Evolutionary conservation across 768 basidiomycete genomes (phyloP).

Genomic region (Russula olivacea): DNA sequence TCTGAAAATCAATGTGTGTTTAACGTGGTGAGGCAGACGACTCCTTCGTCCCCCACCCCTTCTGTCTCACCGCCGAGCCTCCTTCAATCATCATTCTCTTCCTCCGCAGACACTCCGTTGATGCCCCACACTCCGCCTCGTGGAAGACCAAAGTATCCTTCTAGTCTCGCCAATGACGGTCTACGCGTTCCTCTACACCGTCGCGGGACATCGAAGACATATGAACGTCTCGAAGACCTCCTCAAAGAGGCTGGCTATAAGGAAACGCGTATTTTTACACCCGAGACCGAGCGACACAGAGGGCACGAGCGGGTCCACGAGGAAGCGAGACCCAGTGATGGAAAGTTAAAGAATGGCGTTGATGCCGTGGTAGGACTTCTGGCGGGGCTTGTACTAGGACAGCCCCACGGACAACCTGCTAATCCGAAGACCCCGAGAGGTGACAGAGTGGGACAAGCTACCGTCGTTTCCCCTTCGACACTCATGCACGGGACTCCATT

Average conservation of each 20-base stretch:
- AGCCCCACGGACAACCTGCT: constrained; percentile 21
- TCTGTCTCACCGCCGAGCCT: constrained; percentile 18
- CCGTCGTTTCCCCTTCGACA: neutral
- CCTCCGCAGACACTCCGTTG: constrained; percentile 2
- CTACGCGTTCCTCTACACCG: constrained; percentile 66
- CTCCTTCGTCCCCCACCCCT: constrained; percentile 8
- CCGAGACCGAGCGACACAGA: constrained; percentile 56
- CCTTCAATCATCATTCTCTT: constrained; percentile 19
- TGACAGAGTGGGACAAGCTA: constrained; percentile 5
- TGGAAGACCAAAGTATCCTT: constrained; percentile 45
- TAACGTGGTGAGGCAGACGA: neutral
- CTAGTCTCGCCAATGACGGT: constrained; percentile 39
- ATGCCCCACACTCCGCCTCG: constrained; percentile 20
- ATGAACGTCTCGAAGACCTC: constrained; percentile 81
- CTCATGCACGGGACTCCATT: neutral
- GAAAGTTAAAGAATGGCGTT: constrained; percentile 40
- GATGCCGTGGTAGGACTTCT: constrained; percentile 61
- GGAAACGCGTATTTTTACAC: constrained; percentile 85
- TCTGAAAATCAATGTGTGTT: neutral
- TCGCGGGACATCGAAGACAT: constrained; percentile 72
- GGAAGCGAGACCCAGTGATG: constrained; percentile 21
- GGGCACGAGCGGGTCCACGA: constrained; percentile 26
- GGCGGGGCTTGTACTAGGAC: constrained; percentile 51
- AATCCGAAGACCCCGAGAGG: constrained; percentile 25
- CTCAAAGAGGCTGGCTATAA: constrained; percentile 87